phyloP scores from a whole-genome alignment of 805 yeast species.

The Spathaspora sp. region DNA sequence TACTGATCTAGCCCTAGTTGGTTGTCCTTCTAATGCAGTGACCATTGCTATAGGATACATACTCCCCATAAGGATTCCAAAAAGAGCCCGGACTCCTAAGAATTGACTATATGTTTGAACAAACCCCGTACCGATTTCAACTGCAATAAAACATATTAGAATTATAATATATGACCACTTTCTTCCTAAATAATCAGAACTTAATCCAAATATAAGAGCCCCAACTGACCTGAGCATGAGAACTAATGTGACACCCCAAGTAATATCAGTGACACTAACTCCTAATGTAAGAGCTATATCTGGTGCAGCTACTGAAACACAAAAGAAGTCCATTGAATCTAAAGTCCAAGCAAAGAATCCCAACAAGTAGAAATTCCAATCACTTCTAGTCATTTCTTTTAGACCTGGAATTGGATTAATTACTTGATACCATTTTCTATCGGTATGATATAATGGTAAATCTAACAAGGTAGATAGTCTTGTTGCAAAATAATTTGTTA shows the following conservation, averaged over 20 bases:
- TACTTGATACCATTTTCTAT: slow-evolving; percentile 22
- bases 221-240: slow-evolving; percentile 67
- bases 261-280: slow-evolving; percentile 44
- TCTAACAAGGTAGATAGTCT: slow-evolving; percentile 16
- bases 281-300: slow-evolving; percentile 44
- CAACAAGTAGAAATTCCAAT: slow-evolving; percentile 49
- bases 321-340: slow-evolving; percentile 64
- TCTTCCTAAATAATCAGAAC: slow-evolving; percentile 60
- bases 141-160: slow-evolving; percentile 41
- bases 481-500: slow-evolving; percentile 10
- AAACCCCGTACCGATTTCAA: slow-evolving; percentile 65
- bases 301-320: slow-evolving; percentile 49
- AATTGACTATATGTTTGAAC: slow-evolving; percentile 53
- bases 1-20: slow-evolving; percentile 51
- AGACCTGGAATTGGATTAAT: slow-evolving; percentile 43
- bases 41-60: slow-evolving; percentile 53
- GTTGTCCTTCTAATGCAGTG: slow-evolving; percentile 52
- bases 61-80: slow-evolving; percentile 58
- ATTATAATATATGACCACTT: slow-evolving; percentile 53
- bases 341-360: slow-evolving; percentile 61
- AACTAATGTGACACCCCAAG: slow-evolving; percentile 67
- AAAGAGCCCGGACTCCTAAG: slow-evolving; percentile 57
- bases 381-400: slow-evolving; percentile 5
- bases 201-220: slow-evolving; percentile 53
- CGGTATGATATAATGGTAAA: slow-evolving; percentile 22